Evolutionary conservation across 148 eudicot genomes (phyloP).

Genomic region (Euryodendron excelsum): DNA sequence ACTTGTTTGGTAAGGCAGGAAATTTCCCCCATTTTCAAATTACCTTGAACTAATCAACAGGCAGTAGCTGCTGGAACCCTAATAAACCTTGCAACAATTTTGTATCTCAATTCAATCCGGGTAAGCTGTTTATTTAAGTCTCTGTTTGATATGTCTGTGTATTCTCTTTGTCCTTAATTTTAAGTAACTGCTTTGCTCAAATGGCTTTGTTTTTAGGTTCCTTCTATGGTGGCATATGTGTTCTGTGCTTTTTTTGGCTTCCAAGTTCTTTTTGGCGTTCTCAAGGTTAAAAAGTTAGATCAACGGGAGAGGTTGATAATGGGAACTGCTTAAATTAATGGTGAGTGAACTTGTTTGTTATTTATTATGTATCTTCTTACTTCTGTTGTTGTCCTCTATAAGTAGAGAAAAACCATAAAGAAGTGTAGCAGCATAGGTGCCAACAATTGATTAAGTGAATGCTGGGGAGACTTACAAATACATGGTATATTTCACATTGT

Average conservation of each 20-base stretch:
- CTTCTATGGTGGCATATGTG: slow-evolving; percentile 63
- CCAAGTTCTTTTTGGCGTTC: slow-evolving; percentile 75
- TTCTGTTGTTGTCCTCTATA: neutral
- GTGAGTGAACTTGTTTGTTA: slow-evolving; percentile 24
- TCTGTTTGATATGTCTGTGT: neutral
- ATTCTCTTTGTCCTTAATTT: slow-evolving; percentile 5
- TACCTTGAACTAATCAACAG: slow-evolving; percentile 41
- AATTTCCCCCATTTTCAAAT: neutral
- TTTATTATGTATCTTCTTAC: too few species aligned
- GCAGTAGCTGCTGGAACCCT: slow-evolving; percentile 92
- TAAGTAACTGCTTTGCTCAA: slow-evolving; percentile 8
- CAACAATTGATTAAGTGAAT: neutral
- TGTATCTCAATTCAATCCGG: slow-evolving; percentile 73
- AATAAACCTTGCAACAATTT: slow-evolving; percentile 85
- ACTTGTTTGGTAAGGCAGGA: neutral
- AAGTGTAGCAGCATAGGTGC: neutral
- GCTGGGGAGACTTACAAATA: neutral
- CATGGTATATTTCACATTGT: neutral
- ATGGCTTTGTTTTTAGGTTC: slow-evolving; percentile 44
- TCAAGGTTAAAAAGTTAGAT: slow-evolving; percentile 82
- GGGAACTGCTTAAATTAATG: slow-evolving; percentile 77
- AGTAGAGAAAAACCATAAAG: neutral
- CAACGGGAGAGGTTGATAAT: slow-evolving; percentile 80
- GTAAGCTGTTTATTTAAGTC: slow-evolving; percentile 41
- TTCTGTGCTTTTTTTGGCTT: slow-evolving; percentile 74